A percentile compares a stretch with the other conserved stretches of the same genome.
phyloP scores from a whole-genome alignment of 768 basidiomycete genomes.

The Collybiopsis confluens region DNA sequence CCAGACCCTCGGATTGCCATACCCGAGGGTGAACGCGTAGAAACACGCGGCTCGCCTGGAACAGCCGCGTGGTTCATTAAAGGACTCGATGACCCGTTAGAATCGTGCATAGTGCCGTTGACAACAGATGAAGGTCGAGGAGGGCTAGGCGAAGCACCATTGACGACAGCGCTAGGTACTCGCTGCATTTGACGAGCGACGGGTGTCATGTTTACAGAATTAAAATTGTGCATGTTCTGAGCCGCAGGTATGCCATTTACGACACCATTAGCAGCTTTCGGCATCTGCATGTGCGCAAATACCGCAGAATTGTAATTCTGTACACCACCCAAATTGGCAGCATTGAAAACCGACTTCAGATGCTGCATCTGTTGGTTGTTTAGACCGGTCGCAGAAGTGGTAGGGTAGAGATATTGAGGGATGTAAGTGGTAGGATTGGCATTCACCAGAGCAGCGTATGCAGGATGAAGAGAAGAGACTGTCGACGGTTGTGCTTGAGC shows the following conservation, averaged over 20 bases:
- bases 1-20: too few relatives aligned
- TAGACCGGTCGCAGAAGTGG: conserved; percentile 20
- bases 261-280: background rate
- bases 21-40: conserved; percentile 50
- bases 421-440: conserved; percentile 23
- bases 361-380: conserved; percentile 60
- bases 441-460: conserved; percentile 19
- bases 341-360: conserved; percentile 51
- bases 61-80: background rate
- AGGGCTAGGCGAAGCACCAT: background rate
- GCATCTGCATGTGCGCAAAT: conserved; percentile 19
- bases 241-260: conserved; percentile 14
- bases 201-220: conserved; percentile 31
- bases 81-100: background rate
- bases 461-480: conserved; percentile 25
- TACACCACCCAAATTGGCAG: conserved; percentile 9
- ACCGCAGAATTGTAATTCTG: conserved; percentile 27
- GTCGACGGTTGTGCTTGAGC: conserved; percentile 10
- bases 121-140: background rate
- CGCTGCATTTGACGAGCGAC: conserved; percentile 36
- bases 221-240: conserved; percentile 34
- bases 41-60: conserved; percentile 16
- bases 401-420: conserved; percentile 23
- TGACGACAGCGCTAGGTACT: background rate
- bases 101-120: background rate